Base-by-base conservation (phyloP, 257 asterid species). In the Craterostigma plantagineum region DNA sequence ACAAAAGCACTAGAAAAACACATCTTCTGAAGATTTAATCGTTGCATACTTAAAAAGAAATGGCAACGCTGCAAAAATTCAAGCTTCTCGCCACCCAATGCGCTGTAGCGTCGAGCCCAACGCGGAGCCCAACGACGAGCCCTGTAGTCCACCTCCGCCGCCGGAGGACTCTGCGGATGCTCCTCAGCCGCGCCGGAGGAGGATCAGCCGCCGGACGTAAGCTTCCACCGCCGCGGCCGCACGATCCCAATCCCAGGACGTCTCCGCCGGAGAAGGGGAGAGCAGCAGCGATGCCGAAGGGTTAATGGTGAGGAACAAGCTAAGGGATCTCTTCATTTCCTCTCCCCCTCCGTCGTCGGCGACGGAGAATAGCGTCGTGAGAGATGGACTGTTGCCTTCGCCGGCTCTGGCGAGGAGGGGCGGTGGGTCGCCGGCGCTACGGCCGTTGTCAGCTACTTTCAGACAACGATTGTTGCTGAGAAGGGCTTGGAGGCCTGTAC, bases 111-210 rank as follows among this genome's bases (percentile, higher is more conserved):
- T 76, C 74, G 23, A 87, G 92, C 50, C 97, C 95, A 35, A 67
- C 81, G 10, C 59, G 84, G n/a, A 82, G 97, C 59, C 96, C 96
- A 0, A 57, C 86, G 11, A 49, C 91, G 17, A 80, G 94, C 58
- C 95, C 97, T 9, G 85, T 86, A 12, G 72, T 79, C 68, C 93
- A 81, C 52, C 71, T 86, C 60, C 96, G 96, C 57, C 84, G 93
- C 12, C 57, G 93, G 43, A 81, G 63, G 49, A 86, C 97, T 0
- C 92, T 86, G 2, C 72, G 85, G 0, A 86, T 81, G 97, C 68
- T 86, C 8, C 90, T 86, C 63, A 59, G 72, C 50, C 77, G 86
- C 33, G 59, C 60, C 43, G 64, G 66, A 1, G n/a, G 57, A 2
- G 30, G 30, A 23, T 23, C 30, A 23, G 30, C 30, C 30, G 6